A percentile compares a stretch with the other conserved stretches of the same genome.
Evolutionary conservation across 2,329 filamentous ascomycete genomes (phyloP).

Genomic region (Rhexocercosporidium sp.): DNA sequence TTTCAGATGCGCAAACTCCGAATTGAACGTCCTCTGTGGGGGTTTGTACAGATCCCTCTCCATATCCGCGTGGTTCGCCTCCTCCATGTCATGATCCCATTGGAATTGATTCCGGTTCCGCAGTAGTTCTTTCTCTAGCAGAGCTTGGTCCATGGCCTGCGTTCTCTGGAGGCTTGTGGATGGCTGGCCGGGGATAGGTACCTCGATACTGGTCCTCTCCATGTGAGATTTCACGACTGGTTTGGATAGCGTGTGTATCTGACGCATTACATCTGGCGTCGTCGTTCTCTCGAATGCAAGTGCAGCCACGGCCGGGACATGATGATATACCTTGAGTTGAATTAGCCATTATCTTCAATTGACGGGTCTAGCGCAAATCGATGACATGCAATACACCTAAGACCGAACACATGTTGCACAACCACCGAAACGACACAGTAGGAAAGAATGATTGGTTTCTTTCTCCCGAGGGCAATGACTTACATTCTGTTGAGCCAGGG

Average conservation of each 20-base stretch:
- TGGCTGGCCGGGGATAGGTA: constrained; percentile 21
- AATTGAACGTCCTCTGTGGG: constrained; percentile 44
- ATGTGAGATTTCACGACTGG: constrained; percentile 49
- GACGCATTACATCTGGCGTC: constrained; percentile 49
- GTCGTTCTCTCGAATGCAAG: constrained; percentile 60
- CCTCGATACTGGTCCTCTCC: constrained; percentile 40
- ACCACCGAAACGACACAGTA: neutral
- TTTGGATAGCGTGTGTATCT: constrained; percentile 52
- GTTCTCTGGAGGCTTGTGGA: constrained; percentile 29
- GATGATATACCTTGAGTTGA: constrained; percentile 46
- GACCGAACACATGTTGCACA: neutral
- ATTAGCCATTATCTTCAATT: neutral
- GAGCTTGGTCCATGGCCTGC: constrained; percentile 34
- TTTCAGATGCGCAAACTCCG: constrained; percentile 31
- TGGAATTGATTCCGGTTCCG: constrained; percentile 53
- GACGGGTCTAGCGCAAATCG: neutral
- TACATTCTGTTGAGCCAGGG: constrained; percentile 24
- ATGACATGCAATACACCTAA: neutral
- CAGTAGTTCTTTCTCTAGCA: constrained; percentile 45
- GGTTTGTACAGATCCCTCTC: constrained; percentile 38
- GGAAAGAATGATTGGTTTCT: neutral
- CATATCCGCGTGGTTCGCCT: constrained; percentile 42
- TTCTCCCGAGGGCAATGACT: neutral
- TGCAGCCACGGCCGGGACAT: constrained; percentile 60
- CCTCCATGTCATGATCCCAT: constrained; percentile 45